Conservation (phyloP, 2,329 filamentous ascomycete genomes). For the Drechslera avenae region DNA sequence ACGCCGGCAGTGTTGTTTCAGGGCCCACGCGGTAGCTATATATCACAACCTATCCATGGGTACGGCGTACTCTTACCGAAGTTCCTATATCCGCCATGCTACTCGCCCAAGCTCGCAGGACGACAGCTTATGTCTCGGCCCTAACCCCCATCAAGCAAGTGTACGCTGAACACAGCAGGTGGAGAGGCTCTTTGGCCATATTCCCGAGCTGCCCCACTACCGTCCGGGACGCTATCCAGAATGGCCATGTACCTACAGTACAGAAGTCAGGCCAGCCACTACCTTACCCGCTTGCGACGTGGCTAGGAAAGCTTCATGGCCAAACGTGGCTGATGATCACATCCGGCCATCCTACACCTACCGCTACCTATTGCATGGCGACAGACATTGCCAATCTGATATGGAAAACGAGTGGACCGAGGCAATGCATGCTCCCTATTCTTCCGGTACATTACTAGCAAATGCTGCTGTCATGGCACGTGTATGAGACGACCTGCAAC, state of each 20-base stretch:
- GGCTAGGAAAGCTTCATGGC: constrained; percentile 16
- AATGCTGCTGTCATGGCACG: constrained; percentile 8
- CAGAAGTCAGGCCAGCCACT: constrained; percentile 15
- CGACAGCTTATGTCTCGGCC: background rate
- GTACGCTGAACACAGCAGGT: constrained; percentile 9
- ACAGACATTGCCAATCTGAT: background rate
- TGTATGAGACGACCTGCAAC: constrained; percentile 13
- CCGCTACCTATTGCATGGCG: constrained; percentile 4
- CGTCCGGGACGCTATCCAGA: constrained; percentile 16
- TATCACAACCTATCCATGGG: background rate
- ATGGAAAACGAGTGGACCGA: background rate
- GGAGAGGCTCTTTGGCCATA: constrained; percentile 9
- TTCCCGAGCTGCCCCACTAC: constrained; percentile 18
- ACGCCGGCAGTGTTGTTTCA: too few species aligned
- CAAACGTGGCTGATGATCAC: constrained; percentile 15
- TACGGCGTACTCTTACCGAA: background rate
- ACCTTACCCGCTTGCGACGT: constrained; percentile 10
- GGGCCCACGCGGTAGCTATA: background rate
- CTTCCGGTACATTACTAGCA: background rate
- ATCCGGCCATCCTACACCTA: constrained; percentile 1
- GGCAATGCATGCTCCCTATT: background rate
- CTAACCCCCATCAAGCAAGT: background rate
- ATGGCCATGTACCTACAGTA: background rate
- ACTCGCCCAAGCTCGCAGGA: constrained; percentile 4
- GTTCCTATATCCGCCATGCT: constrained; percentile 11